Evolutionary conservation across 2,329 filamentous ascomycete species (phyloP), one percentile per base, ranked within the genome.

Genomic region (Neonectria magnoliae): DNA sequence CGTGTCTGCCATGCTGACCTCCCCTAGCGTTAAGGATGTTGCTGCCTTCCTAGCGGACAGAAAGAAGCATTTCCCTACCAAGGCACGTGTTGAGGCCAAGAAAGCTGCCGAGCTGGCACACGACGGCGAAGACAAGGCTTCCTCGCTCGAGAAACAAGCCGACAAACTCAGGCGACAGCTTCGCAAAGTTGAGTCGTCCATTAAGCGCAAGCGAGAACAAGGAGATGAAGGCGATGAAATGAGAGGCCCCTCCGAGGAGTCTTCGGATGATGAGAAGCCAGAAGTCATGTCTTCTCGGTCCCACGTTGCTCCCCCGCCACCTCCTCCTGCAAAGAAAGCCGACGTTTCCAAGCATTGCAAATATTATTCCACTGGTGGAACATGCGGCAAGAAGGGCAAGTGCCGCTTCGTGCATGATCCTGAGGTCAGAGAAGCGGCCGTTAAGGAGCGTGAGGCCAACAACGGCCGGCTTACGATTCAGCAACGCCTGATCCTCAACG

Each of bases 11-110:
- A 13, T 55, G 36, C 68, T 74, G 57, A 73, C 57, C 44, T 52
- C n/a, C 38, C 33, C 31, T 59, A 88, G 85, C 62, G 82, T 87
- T 16, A 87, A 87, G 63, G 94, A 98, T 74, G 85, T 98, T 60
- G 86, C 88, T 25, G 87, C 88, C 7, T 98, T 93, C 89, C 88
- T 97, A 67, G 89, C 89, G 54, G 93, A 97, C 77, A 89, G 95
- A 64, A 91, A 86, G 75, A 91, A 88, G 69, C 90, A 91, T 56
- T 98, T 88, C 76, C 95, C 95, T 2, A 98, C 94, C 2, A 88
- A 88, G 76, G 88, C 88, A 64, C 89, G 92, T 60, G 82, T 89
- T 66, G 85, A 88, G 65, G 88, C 88, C 68, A 92, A 87, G 78
- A 87, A 88, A 67, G 84, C 84, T 71, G 81, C 80, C 62, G 79